Base-by-base conservation (phyloP, 352 stramenopile genomes). In the Phytophthora litchii region DNA sequence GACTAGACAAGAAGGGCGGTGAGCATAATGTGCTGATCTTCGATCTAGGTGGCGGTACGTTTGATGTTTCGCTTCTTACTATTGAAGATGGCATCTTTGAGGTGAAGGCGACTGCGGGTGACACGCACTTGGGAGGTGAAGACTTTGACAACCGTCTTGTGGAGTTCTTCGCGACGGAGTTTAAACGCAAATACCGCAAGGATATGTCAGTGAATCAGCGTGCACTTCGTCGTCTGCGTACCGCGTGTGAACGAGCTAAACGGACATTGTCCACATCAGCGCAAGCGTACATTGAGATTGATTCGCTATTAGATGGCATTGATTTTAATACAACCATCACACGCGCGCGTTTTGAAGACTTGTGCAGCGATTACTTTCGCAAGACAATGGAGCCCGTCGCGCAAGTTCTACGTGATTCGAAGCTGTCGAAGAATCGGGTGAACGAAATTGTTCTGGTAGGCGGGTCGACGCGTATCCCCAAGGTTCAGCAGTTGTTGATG, bases 41-140 rank as follows among this genome's bases (percentile, higher is more conserved):
- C 48, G 96, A 99, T 54, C 72, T 98, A 23, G 95, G 94, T n/a
- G 94, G 94, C 19, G 94, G 94, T 54, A 98, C 94, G 3, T 98
- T 98, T 55, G 94, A 98, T 75, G 91, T 98, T 13, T 95, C 79
- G 17, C 68, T 98, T 7, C 67, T 98, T 5, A 97, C 72, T 4
- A 98, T 98, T 68, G 94, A 98, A 50, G 89, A 98, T 10, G 95
- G 94, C 34, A 97, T 98, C 67, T 98, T 99, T 64, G 92, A 98
- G 64, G 96, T 99, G 45, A 97, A 98, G 75, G 94, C 94, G 13
- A 99, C 96, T 1, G 91, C 86, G 19, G 96, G 95, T 54, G 94
- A 98, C 58, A 98, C 93, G 25, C 91, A 98, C 51, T 71, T 98
- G 50, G 92, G 92, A 14, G 94, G 92, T 32, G 91, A 97, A 55